Base-by-base conservation (phyloP, 306 rosid genomes). In the Adenanthera pavonina region DNA sequence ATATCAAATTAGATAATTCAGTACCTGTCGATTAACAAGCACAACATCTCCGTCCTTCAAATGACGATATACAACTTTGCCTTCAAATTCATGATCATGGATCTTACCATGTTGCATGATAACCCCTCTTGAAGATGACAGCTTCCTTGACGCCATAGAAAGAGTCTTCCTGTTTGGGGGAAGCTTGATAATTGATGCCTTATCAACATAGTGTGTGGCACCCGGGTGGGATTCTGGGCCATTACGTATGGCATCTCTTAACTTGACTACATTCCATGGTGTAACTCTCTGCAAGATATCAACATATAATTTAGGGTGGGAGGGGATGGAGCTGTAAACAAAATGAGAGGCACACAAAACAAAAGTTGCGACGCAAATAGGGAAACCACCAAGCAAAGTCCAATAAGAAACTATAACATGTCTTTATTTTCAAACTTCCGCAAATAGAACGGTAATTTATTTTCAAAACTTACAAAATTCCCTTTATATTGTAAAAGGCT, bases 1-100 rank as follows among this genome's bases (percentile, higher is more conserved):
- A 79, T 40, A 76, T 16, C 10, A 17, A 44, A 69, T 81, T 75
- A 65, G 77, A 88, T 36, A 47, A 79, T 78, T 72, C 25, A 60
- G 69, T 87, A 95, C 98, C 97, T 95, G 99, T 86, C 99, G 83
- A 82, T 95, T 95, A 69, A 95, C 99, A 77, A 93, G 97, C 72
- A 95, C 99, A 75, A 95, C 69, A 54, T 95, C 99, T 69, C 99
- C 99, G 89, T 95, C 99, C 80, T 80, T 83, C 91, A 95, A 84
- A 90, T 95, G 99, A 44, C 99, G 97, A 83, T 83, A 85, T 48
- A 95, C 99, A 76, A 89, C 65, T 87, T 95, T 95, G 59, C 97
- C 92, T 92, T 93, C 99, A 79, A 87, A 82, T 57, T 89, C 97
- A 82, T 84, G 77, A 74, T 92, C 95, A 69, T 46, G 80, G 43